Evolutionary conservation across 129 eudicot species (phyloP).

Genomic region (Tagetes erecta): DNA sequence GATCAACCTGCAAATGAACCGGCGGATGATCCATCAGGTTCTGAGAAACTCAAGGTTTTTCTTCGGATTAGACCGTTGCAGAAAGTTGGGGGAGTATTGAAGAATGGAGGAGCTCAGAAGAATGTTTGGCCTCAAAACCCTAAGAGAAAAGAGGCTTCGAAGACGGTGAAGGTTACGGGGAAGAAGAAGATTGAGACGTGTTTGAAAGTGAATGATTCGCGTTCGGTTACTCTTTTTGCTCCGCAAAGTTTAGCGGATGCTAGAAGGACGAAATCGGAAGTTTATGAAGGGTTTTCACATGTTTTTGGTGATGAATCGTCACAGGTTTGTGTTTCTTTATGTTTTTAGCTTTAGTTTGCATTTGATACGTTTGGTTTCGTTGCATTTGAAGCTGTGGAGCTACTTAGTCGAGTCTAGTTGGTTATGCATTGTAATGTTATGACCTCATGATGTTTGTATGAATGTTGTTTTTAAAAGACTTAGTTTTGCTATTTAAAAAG

Average conservation of each 20-base stretch:
- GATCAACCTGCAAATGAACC: too few species aligned
- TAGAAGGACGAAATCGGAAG: slow-evolving; percentile 57
- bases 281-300: slow-evolving; percentile 70
- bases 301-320: slow-evolving; percentile 63
- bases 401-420: too few species aligned
- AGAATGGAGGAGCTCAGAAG: slow-evolving; percentile 31
- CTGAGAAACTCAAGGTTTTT: slow-evolving; percentile 62
- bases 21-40: neutral
- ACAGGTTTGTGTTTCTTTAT: slow-evolving; percentile 45
- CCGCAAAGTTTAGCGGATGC: slow-evolving; percentile 49
- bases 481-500: too few species aligned
- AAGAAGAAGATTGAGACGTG: slow-evolving; percentile 36
- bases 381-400: too few species aligned
- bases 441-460: too few species aligned
- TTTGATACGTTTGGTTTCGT: too few species aligned
- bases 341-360: too few species aligned
- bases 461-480: too few species aligned
- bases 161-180: slow-evolving; percentile 12
- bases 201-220: slow-evolving; percentile 47
- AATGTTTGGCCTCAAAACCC: slow-evolving; percentile 77
- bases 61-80: slow-evolving; percentile 57
- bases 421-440: too few species aligned
- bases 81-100: neutral
- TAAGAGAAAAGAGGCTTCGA: slow-evolving; percentile 22
- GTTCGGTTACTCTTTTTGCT: slow-evolving; percentile 61